Evolutionary conservation across 169 alveolate species (phyloP).

Genomic region (Babesia ovis): DNA sequence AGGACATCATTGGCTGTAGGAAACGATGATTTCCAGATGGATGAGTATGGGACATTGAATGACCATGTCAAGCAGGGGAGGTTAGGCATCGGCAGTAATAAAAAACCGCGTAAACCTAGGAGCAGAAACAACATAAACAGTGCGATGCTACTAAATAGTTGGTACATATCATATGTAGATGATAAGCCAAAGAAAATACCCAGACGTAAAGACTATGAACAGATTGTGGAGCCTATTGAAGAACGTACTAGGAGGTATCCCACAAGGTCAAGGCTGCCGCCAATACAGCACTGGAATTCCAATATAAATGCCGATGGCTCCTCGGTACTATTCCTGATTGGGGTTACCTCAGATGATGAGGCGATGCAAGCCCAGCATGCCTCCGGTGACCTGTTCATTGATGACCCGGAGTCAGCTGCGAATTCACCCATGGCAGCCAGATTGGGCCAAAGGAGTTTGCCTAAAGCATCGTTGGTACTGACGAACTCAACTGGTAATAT

Average conservation of each 20-base stretch:
- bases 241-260: slow-evolving; percentile 45
- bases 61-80: slow-evolving; percentile 2
- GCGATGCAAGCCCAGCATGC: slow-evolving; percentile 23
- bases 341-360: slow-evolving; percentile 40
- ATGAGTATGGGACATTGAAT: slow-evolving; percentile 7
- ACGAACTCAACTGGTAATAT: slow-evolving; percentile 48
- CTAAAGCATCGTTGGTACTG: slow-evolving; percentile 54
- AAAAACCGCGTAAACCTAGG: neutral
- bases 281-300: slow-evolving; percentile 63
- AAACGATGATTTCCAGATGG: slow-evolving; percentile 24
- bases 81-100: neutral
- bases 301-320: slow-evolving; percentile 44
- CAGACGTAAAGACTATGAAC: neutral
- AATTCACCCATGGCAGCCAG: neutral
- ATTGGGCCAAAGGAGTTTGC: slow-evolving; percentile 8
- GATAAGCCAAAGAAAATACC: neutral
- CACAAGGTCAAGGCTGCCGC: slow-evolving; percentile 46
- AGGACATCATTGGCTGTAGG: slow-evolving; percentile 24
- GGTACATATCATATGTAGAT: slow-evolving; percentile 44
- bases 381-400: slow-evolving; percentile 15
- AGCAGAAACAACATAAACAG: slow-evolving; percentile 20
- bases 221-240: slow-evolving; percentile 3
- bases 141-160: slow-evolving; percentile 53
- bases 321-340: slow-evolving; percentile 56
- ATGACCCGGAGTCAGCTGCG: neutral